Percentiles rank a stretch among this genome's conserved stretches.
Conservation (phyloP, 768 basidiomycete species). For the Termitomyces sp. region DNA sequence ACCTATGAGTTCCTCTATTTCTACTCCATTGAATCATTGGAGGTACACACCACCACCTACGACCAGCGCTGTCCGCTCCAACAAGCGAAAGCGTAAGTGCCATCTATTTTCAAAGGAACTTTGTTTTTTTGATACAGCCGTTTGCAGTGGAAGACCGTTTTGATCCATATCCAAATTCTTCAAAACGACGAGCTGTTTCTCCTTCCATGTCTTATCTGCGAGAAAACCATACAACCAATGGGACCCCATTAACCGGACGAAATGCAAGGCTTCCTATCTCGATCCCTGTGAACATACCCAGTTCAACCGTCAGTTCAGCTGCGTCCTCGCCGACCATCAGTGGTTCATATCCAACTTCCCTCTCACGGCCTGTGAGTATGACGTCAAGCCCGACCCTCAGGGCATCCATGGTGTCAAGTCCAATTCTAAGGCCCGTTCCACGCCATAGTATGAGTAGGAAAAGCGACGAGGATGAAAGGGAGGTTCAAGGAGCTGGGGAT, state of each 20-base stretch:
- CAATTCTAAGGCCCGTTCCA: slow-evolving; percentile 66
- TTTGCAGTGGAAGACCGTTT: slow-evolving; percentile 74
- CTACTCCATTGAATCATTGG: slow-evolving; percentile 60
- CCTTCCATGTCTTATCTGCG: slow-evolving; percentile 69
- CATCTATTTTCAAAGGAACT: background rate
- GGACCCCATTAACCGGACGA: slow-evolving; percentile 45
- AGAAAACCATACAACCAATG: slow-evolving; percentile 47
- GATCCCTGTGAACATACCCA: slow-evolving; percentile 60
- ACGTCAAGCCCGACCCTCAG: slow-evolving; percentile 74
- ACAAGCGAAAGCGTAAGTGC: slow-evolving; percentile 72
- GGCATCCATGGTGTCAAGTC: slow-evolving; percentile 68
- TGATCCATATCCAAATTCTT: slow-evolving; percentile 74
- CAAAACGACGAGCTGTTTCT: slow-evolving; percentile 80
- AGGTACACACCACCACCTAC: slow-evolving; percentile 81
- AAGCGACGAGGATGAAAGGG: slow-evolving; percentile 65
- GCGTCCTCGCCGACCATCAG: slow-evolving; percentile 71
- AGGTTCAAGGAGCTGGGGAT: slow-evolving; percentile 76
- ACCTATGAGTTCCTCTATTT: slow-evolving; percentile 47
- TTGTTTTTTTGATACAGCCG: background rate
- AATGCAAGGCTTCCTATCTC: slow-evolving; percentile 54
- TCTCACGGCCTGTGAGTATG: slow-evolving; percentile 46
- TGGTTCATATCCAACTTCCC: slow-evolving; percentile 40
- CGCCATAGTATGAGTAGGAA: slow-evolving; percentile 45
- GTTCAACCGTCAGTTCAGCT: slow-evolving; percentile 53
- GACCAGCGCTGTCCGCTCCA: slow-evolving; percentile 68